phyloP scores from a whole-genome alignment of 768 basidiomycete genomes.

The Floccularia luteovirens region DNA sequence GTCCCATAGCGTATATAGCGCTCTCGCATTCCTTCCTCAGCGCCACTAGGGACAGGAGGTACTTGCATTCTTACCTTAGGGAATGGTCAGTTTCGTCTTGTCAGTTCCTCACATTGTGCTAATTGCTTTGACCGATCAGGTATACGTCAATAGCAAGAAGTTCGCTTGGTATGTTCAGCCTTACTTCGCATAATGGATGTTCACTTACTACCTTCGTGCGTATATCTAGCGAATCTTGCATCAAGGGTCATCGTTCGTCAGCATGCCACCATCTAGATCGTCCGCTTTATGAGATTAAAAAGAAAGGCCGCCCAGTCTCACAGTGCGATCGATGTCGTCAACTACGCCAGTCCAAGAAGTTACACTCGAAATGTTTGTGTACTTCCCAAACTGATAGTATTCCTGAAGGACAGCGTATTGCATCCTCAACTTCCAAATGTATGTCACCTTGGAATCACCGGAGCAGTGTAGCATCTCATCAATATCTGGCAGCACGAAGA shows the following conservation, averaged over 20 bases:
- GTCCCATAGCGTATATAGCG: too few relatives aligned
- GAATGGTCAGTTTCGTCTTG: too few relatives aligned
- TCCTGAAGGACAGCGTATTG: conserved; percentile 21
- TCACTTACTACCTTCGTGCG: conserved; percentile 7
- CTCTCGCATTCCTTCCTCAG: too few relatives aligned
- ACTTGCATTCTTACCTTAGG: too few relatives aligned
- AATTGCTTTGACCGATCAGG: too few relatives aligned
- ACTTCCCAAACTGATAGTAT: conserved; percentile 29
- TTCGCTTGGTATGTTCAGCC: conserved; percentile 56
- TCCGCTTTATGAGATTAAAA: conserved; percentile 89
- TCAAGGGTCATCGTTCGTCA: conserved; percentile 91
- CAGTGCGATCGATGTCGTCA: conserved; percentile 85
- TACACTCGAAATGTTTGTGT: conserved; percentile 82
- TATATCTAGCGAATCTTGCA: conserved; percentile 72
- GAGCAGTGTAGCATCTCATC: not conserved
- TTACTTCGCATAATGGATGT: not conserved
- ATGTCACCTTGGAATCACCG: conserved; percentile 6
- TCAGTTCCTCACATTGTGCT: too few relatives aligned
- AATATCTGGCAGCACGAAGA: conserved; percentile 38
- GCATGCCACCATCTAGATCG: conserved; percentile 81
- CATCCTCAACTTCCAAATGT: conserved; percentile 33
- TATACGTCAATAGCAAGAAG: conserved; percentile 69
- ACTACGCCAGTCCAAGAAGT: conserved; percentile 68
- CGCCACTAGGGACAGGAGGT: too few relatives aligned
- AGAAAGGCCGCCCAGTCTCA: conserved; percentile 87